Percentiles rank a stretch among this genome's conserved stretches.
These are phyloP conservation scores for Spiraea crenata DNA, from an alignment of 331 rosid genomes.

Conservation along the genomic window DNA sequence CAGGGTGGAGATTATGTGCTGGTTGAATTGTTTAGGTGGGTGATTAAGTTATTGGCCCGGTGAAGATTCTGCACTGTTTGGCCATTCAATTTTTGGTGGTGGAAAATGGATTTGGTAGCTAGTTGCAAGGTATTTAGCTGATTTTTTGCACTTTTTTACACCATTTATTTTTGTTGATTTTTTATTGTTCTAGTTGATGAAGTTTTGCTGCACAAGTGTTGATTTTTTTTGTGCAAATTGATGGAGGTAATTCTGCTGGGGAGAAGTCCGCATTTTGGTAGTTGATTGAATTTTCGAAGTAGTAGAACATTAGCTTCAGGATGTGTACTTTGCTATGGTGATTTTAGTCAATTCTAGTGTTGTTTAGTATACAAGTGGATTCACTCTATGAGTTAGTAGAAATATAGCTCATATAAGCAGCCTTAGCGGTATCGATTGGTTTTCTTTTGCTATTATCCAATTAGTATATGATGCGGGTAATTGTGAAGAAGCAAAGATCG, in stretches of 20 bases:
- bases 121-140: slow-evolving; percentile 72
- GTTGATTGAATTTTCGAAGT: background rate
- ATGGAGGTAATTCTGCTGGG: background rate
- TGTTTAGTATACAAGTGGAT: background rate
- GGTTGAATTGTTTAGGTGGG: slow-evolving; percentile 34
- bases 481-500: background rate
- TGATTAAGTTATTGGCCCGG: slow-evolving; percentile 27
- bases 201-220: background rate
- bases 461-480: background rate
- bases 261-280: background rate
- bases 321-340: background rate
- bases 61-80: slow-evolving; percentile 27
- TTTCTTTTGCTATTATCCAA: background rate
- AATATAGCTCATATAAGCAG: slow-evolving; percentile 7
- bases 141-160: background rate
- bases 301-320: background rate
- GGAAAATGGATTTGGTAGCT: slow-evolving; percentile 71
- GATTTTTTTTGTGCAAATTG: background rate
- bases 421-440: background rate
- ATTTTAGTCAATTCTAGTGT: background rate
- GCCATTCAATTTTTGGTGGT: slow-evolving; percentile 26
- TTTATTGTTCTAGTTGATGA: background rate
- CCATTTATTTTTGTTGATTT: background rate
- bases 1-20: slow-evolving; percentile 34
- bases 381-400: background rate